Evolutionary conservation across 768 basidiomycete genomes (phyloP).

Genomic region (Lentinula raphanica): DNA sequence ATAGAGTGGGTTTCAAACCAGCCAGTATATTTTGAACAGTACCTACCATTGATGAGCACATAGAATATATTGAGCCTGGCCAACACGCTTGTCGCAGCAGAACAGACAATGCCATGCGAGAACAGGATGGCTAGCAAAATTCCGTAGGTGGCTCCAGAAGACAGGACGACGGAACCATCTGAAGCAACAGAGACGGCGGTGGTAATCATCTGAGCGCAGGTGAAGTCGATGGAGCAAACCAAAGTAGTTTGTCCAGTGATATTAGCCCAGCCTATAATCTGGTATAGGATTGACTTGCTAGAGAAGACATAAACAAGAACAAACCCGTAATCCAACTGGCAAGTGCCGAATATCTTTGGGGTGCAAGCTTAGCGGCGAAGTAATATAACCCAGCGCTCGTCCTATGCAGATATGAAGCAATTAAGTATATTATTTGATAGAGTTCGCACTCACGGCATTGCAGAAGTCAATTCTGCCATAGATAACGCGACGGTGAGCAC

Average conservation of each 20-base stretch:
- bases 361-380: constrained; percentile 71
- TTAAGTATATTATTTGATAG: no score
- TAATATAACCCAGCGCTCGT: constrained; percentile 79
- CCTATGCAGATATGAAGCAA: constrained; percentile 35
- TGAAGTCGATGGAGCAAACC: constrained; percentile 73
- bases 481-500: constrained; percentile 63
- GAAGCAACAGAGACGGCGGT: constrained; percentile 61
- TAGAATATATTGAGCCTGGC: constrained; percentile 70
- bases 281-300: neutral
- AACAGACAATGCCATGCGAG: constrained; percentile 67
- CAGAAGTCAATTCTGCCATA: constrained; percentile 69
- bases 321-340: constrained; percentile 59
- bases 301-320: neutral
- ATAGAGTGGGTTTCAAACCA: constrained; percentile 10
- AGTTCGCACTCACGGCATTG: constrained; percentile 60
- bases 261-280: constrained; percentile 58
- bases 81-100: constrained; percentile 58
- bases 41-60: constrained; percentile 57
- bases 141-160: constrained; percentile 59
- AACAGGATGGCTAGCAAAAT: constrained; percentile 61
- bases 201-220: constrained; percentile 75
- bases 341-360: constrained; percentile 52
- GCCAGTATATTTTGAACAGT: neutral
- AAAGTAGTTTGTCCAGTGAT: constrained; percentile 66
- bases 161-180: constrained; percentile 46